phyloP scores from a whole-genome alignment of 2,329 filamentous ascomycete species.

The Aureobasidium sp. region DNA sequence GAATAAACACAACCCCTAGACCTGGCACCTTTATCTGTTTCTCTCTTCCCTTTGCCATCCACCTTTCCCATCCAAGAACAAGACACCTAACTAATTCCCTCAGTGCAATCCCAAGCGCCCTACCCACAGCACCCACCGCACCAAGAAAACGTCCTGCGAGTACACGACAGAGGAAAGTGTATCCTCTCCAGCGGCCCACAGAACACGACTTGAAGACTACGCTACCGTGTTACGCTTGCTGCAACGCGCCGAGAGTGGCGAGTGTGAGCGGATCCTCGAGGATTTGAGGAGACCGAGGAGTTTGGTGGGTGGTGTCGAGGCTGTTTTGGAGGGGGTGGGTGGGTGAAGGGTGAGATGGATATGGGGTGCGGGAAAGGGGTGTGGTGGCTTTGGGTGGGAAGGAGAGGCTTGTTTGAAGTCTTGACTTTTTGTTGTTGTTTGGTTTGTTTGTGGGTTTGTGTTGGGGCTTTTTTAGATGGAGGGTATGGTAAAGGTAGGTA shows the following conservation, averaged over 20 bases:
- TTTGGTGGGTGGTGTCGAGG: background rate
- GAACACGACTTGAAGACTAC: background rate
- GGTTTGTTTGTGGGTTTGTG: too few species aligned
- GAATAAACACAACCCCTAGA: too few species aligned
- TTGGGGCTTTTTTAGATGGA: too few species aligned
- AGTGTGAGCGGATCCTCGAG: background rate
- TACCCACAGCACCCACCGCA: background rate
- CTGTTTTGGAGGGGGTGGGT: background rate
- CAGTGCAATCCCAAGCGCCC: background rate
- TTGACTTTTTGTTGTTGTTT: too few species aligned
- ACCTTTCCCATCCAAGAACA: too few species aligned
- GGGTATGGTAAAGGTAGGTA: background rate
- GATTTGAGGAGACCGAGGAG: background rate
- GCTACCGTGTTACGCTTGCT: background rate
- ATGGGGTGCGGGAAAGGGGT: too few species aligned
- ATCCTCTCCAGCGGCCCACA: background rate
- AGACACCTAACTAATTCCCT: background rate
- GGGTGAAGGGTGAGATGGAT: background rate
- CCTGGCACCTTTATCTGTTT: background rate
- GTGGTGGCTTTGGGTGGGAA: too few species aligned
- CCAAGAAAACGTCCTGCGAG: background rate
- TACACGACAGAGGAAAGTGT: background rate
- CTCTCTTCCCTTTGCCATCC: background rate
- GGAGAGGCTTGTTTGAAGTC: too few species aligned
- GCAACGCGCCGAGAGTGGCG: background rate